Conservation (phyloP, 2,329 filamentous ascomycete species). For the Rutstroemia sp. region DNA sequence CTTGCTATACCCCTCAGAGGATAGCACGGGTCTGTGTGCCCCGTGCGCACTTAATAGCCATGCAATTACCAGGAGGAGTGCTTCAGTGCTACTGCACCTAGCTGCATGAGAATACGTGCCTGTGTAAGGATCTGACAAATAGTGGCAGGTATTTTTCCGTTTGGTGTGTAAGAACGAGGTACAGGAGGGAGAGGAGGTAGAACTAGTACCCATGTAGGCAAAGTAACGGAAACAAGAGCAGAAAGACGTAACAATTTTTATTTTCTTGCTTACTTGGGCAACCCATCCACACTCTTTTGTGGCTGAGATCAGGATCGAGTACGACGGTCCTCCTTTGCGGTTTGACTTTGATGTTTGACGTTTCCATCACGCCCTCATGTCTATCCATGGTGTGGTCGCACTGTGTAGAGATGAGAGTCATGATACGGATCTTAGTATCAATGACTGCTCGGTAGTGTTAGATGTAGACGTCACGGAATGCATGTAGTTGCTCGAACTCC, state of each 20-base stretch:
- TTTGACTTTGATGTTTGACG: no score
- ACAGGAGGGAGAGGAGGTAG: not conserved
- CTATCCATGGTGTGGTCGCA: no score
- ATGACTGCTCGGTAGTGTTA: no score
- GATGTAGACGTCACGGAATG: no score
- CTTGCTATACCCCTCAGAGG: not conserved
- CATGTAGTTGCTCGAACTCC: no score
- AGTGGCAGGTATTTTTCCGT: not conserved
- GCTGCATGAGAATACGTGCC: slow-evolving; percentile 1
- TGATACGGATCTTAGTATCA: no score
- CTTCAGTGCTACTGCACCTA: not conserved
- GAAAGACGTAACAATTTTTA: no score
- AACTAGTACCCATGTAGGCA: not conserved
- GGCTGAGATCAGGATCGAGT: no score
- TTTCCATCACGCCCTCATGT: no score
- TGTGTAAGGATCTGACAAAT: not conserved
- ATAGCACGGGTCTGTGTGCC: slow-evolving; percentile 13
- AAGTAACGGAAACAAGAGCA: not conserved
- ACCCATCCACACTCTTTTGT: no score
- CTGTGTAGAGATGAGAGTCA: no score
- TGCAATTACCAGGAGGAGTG: not conserved
- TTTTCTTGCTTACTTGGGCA: not conserved
- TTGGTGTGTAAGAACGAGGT: not conserved
- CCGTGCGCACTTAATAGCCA: slow-evolving; percentile 11
- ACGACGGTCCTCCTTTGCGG: no score